These are phyloP conservation scores for Phallus indusiatus DNA, from an alignment of 768 basidiomycete genomes.

Conservation along the genomic window DNA sequence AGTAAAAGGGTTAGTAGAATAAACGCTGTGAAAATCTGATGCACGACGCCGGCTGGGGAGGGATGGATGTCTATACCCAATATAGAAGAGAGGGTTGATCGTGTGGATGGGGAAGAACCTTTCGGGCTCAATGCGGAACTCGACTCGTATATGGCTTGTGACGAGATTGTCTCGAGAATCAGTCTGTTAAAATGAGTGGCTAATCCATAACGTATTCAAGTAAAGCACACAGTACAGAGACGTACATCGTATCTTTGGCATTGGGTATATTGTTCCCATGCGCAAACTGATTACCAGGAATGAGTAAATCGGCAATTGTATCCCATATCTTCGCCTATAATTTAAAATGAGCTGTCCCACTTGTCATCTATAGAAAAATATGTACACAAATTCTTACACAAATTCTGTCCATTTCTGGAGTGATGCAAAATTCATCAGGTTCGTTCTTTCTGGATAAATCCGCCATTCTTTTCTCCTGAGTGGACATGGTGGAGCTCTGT, in stretches of 20 bases:
- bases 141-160: conserved; percentile 32
- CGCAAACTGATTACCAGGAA: conserved; percentile 39
- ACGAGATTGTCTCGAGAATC: conserved; percentile 48
- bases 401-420: conserved; percentile 53
- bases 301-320: conserved; percentile 53
- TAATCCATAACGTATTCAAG: conserved; percentile 5
- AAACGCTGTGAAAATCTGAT: conserved; percentile 64
- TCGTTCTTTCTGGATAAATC: background rate
- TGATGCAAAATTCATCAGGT: conserved; percentile 22
- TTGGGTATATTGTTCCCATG: conserved; percentile 35
- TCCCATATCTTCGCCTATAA: conserved; percentile 59
- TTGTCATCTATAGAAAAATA: background rate
- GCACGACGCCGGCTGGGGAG: conserved; percentile 32
- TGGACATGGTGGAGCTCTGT: too few species aligned
- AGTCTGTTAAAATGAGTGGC: conserved; percentile 26
- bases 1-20: conserved; percentile 52
- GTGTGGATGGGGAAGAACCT: conserved; percentile 48
- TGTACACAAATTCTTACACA: too few species aligned
- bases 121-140: conserved; percentile 18
- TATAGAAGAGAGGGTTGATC: conserved; percentile 34
- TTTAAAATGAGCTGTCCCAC: background rate
- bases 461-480: background rate
- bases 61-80: conserved; percentile 17
- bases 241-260: conserved; percentile 49
- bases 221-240: background rate